A percentile compares a stretch with the other conserved stretches of the same genome.
Evolutionary conservation across 371 early-diverging fungal genomes (phyloP).

Genomic region (Mortierella sp.): DNA sequence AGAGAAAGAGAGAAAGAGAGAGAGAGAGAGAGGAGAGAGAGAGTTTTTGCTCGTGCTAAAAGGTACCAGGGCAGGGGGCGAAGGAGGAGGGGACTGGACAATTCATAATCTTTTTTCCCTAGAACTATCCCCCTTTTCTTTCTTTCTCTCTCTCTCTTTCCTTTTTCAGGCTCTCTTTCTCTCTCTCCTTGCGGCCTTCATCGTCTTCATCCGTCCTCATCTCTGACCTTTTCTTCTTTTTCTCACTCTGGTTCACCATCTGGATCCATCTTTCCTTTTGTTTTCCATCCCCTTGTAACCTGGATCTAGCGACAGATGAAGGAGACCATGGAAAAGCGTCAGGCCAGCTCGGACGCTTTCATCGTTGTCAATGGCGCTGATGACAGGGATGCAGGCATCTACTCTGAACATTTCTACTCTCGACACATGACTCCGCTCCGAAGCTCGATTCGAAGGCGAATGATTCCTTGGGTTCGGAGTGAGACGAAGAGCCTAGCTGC

Average conservation of each 20-base stretch:
- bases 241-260: no score
- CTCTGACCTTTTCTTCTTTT: no score
- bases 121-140: neutral
- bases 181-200: no score
- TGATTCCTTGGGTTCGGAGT: slow-evolving; percentile 42
- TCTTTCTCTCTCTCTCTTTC: no score
- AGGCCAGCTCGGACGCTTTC: slow-evolving; percentile 16
- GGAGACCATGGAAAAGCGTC: no score
- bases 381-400: slow-evolving; percentile 49
- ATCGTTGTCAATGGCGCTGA: slow-evolving; percentile 43
- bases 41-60: neutral
- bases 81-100: no score
- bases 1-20: neutral
- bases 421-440: slow-evolving; percentile 33
- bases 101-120: no score
- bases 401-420: slow-evolving; percentile 46
- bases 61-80: neutral
- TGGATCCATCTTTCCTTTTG: no score
- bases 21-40: neutral
- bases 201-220: no score
- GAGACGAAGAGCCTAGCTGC: slow-evolving; percentile 30
- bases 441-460: slow-evolving; percentile 24
- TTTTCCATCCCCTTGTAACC: no score
- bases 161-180: no score
- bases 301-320: no score